Base-by-base conservation (phyloP, 2,329 filamentous ascomycete genomes). In the Pseudogymnoascus sp. region DNA sequence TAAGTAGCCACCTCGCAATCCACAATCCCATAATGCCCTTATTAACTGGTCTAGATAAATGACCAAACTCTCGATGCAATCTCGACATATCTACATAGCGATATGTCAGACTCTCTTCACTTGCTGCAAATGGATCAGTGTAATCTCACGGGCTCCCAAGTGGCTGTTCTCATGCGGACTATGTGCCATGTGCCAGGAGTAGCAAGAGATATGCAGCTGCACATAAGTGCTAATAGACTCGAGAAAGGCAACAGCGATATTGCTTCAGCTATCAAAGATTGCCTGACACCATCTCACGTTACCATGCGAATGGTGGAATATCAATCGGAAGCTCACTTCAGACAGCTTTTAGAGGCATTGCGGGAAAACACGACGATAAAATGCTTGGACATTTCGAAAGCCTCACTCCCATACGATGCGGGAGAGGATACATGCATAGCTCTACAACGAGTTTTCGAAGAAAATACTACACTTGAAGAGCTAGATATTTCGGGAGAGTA, bases 401-500 rank as follows among this genome's bases (percentile, higher is more conserved):
- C 85, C 1, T 89, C 86, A 0, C 76, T 90, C 21, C 87, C 87
- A 12, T 85, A 85, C 61, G 87, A 90, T 70, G 87, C 87, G 2
- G 82, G 83, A 7, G 81, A 83, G 8, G 85, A 88, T 63, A 90
- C 87, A 0, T 89, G 85, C 68, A 80, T 82, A 64, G 81, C 83
- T 12, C 72, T 90, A 62, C 81, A 85, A 65, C 72, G 78, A 59
- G 81, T 90, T 74, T 87, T 90, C 67, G 82, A 84, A 35, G 81
- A 87, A 61, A 90, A 90, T 65, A 78, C 78, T n/a, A 85, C 83
- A 0, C 75, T 90, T 2, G 79, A 86, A 67, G 85, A 85, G 70
- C 74, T 90, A 11, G 84, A 90, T 70, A 86, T 90, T 49, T 89
- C 86, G 26, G 87, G 87, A 7, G 87, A 90, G 68, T 85, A 87